phyloP scores from a whole-genome alignment of 176 grass and related monocot species.

The Rhynchospora breviuscula region DNA sequence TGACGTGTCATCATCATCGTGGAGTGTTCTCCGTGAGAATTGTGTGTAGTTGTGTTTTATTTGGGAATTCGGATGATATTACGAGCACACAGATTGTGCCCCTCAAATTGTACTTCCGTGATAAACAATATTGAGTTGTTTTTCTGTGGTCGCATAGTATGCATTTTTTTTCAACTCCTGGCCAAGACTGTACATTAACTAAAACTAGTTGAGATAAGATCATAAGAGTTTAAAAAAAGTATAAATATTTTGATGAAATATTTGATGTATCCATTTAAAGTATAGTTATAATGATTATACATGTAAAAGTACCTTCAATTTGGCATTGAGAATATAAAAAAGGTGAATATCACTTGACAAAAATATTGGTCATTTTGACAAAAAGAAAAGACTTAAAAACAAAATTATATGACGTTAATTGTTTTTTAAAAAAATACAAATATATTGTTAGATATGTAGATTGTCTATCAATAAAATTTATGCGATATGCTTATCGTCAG shows the following conservation, averaged over 20 bases:
- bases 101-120: not conserved
- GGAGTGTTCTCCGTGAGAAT: not conserved
- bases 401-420: not conserved
- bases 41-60: not conserved
- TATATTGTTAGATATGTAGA: not conserved
- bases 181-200: too few relatives aligned
- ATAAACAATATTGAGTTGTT: not conserved
- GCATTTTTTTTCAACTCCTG: not conserved
- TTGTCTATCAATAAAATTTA: not conserved
- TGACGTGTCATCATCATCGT: not conserved
- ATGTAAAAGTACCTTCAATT: too few relatives aligned
- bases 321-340: not conserved
- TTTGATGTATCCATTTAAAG: too few relatives aligned
- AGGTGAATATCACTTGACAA: not conserved
- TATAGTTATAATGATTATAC: too few relatives aligned
- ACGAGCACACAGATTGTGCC: not conserved
- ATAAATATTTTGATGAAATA: too few relatives aligned
- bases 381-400: not conserved
- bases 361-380: not conserved
- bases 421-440: not conserved
- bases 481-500: too few relatives aligned
- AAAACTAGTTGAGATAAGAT: too few relatives aligned
- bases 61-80: not conserved
- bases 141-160: not conserved
- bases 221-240: too few relatives aligned